Percentiles rank a stretch among this genome's conserved stretches.
These are phyloP conservation scores for Pigoraptor vietnamica DNA, from an alignment of 78 protist species.

Conservation along the genomic window DNA sequence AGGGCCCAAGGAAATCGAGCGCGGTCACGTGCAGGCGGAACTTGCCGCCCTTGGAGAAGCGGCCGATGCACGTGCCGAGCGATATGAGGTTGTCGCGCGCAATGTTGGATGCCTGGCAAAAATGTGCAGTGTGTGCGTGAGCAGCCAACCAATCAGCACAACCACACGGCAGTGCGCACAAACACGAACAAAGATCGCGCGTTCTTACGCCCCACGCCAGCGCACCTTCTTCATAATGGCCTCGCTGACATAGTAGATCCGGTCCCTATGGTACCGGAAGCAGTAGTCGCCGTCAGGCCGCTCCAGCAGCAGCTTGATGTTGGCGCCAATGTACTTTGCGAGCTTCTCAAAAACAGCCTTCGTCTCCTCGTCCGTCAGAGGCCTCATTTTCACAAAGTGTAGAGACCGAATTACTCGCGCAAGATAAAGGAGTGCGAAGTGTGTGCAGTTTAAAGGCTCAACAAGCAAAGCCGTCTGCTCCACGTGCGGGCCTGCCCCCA, in stretches of 20 bases:
- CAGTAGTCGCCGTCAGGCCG: conserved; percentile 90
- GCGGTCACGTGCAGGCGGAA: conserved; percentile 94
- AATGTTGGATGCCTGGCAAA: conserved; percentile 48
- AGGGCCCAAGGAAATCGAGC: conserved; percentile 92
- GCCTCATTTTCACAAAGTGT: conserved; percentile 88
- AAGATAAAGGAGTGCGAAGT: no score
- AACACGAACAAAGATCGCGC: no score
- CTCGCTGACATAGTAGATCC: conserved; percentile 87
- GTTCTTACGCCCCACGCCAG: no score
- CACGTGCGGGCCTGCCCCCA: no score
- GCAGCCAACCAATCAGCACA: neutral
- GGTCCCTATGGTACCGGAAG: conserved; percentile 93
- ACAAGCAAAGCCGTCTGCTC: no score
- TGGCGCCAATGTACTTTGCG: conserved; percentile 92
- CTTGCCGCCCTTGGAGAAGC: conserved; percentile 89
- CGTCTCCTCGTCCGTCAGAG: conserved; percentile 96
- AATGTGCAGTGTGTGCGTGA: neutral
- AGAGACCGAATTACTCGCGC: no score
- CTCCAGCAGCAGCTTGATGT: conserved; percentile 85
- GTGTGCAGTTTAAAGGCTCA: no score
- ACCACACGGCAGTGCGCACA: neutral
- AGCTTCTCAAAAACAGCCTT: conserved; percentile 93
- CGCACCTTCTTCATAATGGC: neutral
- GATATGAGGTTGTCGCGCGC: conserved; percentile 69
- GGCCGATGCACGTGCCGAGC: conserved; percentile 95